Evolutionary conservation across 139 green algal species (phyloP), one percentile per base, ranked within the genome.

Genomic region (Dunaliella sp.): DNA sequence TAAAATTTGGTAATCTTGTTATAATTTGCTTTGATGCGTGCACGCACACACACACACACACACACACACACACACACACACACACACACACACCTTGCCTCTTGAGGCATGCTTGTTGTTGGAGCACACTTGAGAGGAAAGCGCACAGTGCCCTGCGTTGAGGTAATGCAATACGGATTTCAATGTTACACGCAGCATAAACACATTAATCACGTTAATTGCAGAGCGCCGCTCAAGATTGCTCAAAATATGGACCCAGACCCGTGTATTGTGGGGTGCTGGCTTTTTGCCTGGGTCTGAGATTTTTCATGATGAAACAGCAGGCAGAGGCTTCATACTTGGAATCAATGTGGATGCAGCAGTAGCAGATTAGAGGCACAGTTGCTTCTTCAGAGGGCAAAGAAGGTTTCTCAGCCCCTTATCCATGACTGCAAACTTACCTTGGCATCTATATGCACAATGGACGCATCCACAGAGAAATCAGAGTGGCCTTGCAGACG

Each of bases 401-500:
- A 24, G 59, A 76, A 76, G 24, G 59, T 76, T 24, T 65, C 48
- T 65, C 48, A 65, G 7, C 48, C 48, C 16, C 7, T 65, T 16
- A 65, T 65, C 48, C 48, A 65, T 65, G 16, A 65, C 48, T 65
- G 48, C 16, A 26, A 26, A 65, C 80, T 36, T 36, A 84, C 31
- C 38, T 91, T 91, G 35, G 94, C 91, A 38, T 95, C 94, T 22
- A 98, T 85, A 25, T 89, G 88, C 21, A 98, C 77, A 2, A 88
- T 85, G 32, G 84, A 80, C 22, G 85, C 84, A 32, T 93, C 88
- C 0, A 96, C 83, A 24, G 74, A 76, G 80, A 98, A 98, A 86
- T 96, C 93, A 0, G 83, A 7, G 80, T 91, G 79, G 3, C 94
- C 94, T 85, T 96, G 91, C 74, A 98, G 77, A 1, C 91, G 87